Base-by-base conservation (phyloP, 352 stramenopile genomes). In the Globisporangium okanoganense region DNA sequence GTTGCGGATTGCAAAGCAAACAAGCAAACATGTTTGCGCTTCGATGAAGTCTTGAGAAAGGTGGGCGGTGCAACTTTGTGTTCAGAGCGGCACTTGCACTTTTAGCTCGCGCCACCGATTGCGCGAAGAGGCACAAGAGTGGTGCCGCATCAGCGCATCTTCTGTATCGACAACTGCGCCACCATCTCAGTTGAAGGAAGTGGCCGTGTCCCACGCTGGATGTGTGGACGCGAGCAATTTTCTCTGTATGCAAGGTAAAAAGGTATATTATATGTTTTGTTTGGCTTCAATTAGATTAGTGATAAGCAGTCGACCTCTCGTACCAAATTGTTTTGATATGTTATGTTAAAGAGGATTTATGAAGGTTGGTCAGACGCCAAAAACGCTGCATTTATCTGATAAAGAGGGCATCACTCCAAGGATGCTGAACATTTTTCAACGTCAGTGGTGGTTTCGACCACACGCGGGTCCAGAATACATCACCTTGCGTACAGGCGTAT, bases 1-100 rank as follows among this genome's bases (percentile, higher is more conserved):
- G 33, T 58, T 27, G 18, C 36, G 33, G 20, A 45, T 47, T 47
- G 33, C 51, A 58, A 33, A 54, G 48, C 27, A 54, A 25, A 22
- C 36, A 33, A 54, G 48, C 27, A 54, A 25, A 22, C 36, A 18
- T 54, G 47, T 10, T 24, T 53, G 31, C 25, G 20, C 45, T 29
- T 52, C 45, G 20, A 22, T 52, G 18, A 52, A 18, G n/a, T n/a
- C 10, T 20, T n/a, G 22, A n/a, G 41, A n/a, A 38, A 22, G 48
- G 40, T 54, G 48, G 48, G 27, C 18, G 1, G 6, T n/a, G n/a
- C n/a, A 9, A 8, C 3, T 25, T 27, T 54, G 48, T n/a, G 48
- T 54, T 25, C 48, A 54, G 25, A 22, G 3, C 24, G 9, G 24
- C 45, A 35, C 24, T 7, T 54, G 25, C 25, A 40, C 25, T 54